phyloP scores from a whole-genome alignment of 371 early-diverging fungal genomes.

The Mucor sp. region DNA sequence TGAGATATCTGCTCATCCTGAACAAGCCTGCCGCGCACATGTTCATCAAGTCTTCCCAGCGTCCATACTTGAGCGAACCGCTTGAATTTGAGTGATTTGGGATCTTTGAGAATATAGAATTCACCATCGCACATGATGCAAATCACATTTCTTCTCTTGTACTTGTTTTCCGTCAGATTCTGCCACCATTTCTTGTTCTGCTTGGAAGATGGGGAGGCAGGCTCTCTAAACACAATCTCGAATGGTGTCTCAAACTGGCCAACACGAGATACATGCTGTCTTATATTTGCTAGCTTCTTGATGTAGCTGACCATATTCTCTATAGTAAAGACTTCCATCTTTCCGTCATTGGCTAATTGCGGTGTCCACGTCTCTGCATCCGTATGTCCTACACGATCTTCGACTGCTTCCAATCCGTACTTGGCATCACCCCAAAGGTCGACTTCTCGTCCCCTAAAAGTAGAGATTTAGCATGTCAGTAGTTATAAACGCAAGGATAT shows the following conservation, averaged over 20 bases:
- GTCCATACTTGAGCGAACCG: slow-evolving; percentile 62
- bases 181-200: slow-evolving; percentile 5
- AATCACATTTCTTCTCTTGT: slow-evolving; percentile 38
- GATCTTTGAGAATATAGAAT: slow-evolving; percentile 60
- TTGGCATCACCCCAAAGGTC: slow-evolving; percentile 48
- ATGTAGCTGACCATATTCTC: slow-evolving; percentile 37
- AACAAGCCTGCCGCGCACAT: slow-evolving; percentile 33
- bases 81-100: slow-evolving; percentile 49
- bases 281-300: slow-evolving; percentile 45
- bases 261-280: slow-evolving; percentile 43
- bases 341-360: slow-evolving; percentile 42
- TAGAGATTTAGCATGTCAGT: neutral
- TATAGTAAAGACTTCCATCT: slow-evolving; percentile 40
- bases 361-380: slow-evolving; percentile 35
- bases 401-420: slow-evolving; percentile 30
- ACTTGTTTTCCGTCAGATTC: slow-evolving; percentile 9
- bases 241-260: slow-evolving; percentile 45
- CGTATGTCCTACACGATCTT: slow-evolving; percentile 24
- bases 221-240: slow-evolving; percentile 25
- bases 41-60: slow-evolving; percentile 41
- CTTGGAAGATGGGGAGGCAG: neutral
- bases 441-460: slow-evolving; percentile 38
- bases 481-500: neutral
- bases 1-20: slow-evolving; percentile 30
- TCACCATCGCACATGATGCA: slow-evolving; percentile 73